A percentile compares a stretch with the other conserved stretches of the same genome.
Evolutionary conservation across 768 basidiomycete genomes (phyloP).

Genomic region (Russula dissimulans): DNA sequence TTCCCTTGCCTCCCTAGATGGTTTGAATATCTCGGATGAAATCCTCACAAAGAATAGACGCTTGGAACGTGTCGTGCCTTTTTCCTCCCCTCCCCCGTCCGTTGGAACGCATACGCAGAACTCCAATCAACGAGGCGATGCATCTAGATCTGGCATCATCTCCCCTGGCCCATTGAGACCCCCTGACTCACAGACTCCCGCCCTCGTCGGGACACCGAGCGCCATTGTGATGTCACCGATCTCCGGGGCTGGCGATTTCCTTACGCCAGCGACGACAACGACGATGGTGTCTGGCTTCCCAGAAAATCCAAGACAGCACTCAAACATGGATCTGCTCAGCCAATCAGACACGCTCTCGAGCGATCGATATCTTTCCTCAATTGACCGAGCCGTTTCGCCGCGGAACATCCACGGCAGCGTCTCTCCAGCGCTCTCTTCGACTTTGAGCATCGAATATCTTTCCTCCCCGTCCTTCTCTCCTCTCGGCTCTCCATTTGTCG

Average conservation of each 20-base stretch:
- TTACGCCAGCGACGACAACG: neutral
- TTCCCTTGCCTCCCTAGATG: slow-evolving; percentile 1
- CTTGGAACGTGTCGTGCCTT: neutral
- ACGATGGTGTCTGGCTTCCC: neutral
- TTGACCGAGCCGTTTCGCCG: neutral
- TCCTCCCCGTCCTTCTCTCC: slow-evolving; percentile 12
- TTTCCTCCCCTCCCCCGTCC: neutral
- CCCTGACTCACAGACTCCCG: neutral
- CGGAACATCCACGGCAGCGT: neutral
- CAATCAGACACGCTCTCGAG: neutral
- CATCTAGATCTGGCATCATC: neutral
- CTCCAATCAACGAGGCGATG: neutral
- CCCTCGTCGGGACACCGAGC: neutral
- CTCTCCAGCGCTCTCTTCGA: slow-evolving; percentile 9
- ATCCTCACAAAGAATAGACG: neutral
- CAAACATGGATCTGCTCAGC: neutral
- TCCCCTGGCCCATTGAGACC: neutral
- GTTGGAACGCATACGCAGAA: neutral
- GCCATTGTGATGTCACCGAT: neutral
- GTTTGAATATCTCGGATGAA: neutral
- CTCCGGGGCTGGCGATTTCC: neutral
- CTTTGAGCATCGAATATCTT: slow-evolving; percentile 5
- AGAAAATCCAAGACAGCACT: neutral
- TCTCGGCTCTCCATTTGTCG: slow-evolving; percentile 8
- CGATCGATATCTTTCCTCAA: neutral